These are phyloP conservation scores for Arxiozyma heterogenica DNA, from an alignment of 1,139 yeast species.

Conservation along the genomic window DNA sequence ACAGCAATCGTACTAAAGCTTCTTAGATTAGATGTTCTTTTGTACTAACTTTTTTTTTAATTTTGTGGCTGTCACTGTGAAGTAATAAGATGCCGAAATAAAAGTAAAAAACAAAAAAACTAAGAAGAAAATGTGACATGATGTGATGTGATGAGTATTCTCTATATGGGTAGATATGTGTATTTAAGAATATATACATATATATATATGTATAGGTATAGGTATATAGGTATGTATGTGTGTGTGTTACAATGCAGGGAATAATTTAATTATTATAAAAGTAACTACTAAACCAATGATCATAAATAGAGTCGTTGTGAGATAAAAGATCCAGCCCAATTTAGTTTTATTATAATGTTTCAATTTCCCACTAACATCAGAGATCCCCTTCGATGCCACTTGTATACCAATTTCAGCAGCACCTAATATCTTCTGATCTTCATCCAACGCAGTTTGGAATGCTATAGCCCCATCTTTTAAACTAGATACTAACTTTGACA, in stretches of 20 bases:
- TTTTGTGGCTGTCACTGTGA: neutral
- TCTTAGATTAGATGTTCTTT: too few relatives aligned
- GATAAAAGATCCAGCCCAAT: conserved; percentile 29
- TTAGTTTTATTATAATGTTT: conserved; percentile 28
- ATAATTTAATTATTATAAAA: conserved; percentile 30
- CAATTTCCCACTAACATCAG: conserved; percentile 25
- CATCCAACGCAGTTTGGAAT: conserved; percentile 32
- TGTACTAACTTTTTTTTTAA: too few relatives aligned
- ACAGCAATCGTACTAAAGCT: too few relatives aligned
- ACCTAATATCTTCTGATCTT: conserved; percentile 31
- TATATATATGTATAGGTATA: neutral
- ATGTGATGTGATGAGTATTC: neutral
- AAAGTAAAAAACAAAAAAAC: too few relatives aligned
- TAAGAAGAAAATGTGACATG: neutral
- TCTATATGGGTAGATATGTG: neutral
- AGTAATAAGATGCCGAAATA: too few relatives aligned
- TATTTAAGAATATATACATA: neutral
- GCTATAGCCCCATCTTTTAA: conserved; percentile 34
- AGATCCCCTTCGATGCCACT: conserved; percentile 31
- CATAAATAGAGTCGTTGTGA: conserved; percentile 25
- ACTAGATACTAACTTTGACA: conserved; percentile 31
- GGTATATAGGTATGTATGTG: too few relatives aligned
- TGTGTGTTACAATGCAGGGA: conserved; percentile 32
- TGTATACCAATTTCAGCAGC: conserved; percentile 36
- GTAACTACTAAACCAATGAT: conserved; percentile 29